Conservation (phyloP, 805 yeast species). For the Vanderwaltozyma verrucispora region DNA sequence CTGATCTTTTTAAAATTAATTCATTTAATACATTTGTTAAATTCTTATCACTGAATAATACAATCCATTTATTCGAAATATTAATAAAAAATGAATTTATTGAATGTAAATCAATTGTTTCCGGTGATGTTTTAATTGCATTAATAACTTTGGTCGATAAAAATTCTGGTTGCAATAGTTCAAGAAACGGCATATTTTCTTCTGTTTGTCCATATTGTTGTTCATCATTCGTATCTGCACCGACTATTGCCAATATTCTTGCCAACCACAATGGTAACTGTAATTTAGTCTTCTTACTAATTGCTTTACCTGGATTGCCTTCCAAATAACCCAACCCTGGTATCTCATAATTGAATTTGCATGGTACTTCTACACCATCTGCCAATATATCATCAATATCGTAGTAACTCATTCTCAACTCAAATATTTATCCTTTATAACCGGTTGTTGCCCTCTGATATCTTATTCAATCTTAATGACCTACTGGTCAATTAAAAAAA, state of each 20-base stretch:
- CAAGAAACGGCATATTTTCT: slow-evolving; percentile 41
- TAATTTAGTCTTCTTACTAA: slow-evolving; percentile 45
- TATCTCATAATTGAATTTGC: slow-evolving; percentile 63
- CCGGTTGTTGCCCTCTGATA: no score
- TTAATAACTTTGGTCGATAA: slow-evolving; percentile 57
- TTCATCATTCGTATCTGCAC: slow-evolving; percentile 17
- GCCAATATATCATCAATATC: slow-evolving; percentile 70
- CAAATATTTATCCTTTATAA: neutral
- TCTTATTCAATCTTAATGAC: no score
- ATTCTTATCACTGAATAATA: slow-evolving; percentile 55
- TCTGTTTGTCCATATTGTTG: slow-evolving; percentile 22
- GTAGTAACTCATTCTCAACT: slow-evolving; percentile 39
- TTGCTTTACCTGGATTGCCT: slow-evolving; percentile 58
- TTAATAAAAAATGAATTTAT: slow-evolving; percentile 58
- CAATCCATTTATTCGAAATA: slow-evolving; percentile 68
- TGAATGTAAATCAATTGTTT: slow-evolving; percentile 53
- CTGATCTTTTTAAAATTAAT: slow-evolving; percentile 55
- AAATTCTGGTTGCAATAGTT: slow-evolving; percentile 61
- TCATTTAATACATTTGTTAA: slow-evolving; percentile 40
- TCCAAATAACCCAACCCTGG: slow-evolving; percentile 86
- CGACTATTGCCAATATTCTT: slow-evolving; percentile 51
- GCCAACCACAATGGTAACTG: slow-evolving; percentile 90
- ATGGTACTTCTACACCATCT: slow-evolving; percentile 64
- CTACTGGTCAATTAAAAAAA: no score
- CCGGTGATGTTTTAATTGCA: slow-evolving; percentile 69